Evolutionary conservation across 805 yeast genomes (phyloP), one percentile per base, ranked within the genome.

Genomic region (Millerago galiae): DNA sequence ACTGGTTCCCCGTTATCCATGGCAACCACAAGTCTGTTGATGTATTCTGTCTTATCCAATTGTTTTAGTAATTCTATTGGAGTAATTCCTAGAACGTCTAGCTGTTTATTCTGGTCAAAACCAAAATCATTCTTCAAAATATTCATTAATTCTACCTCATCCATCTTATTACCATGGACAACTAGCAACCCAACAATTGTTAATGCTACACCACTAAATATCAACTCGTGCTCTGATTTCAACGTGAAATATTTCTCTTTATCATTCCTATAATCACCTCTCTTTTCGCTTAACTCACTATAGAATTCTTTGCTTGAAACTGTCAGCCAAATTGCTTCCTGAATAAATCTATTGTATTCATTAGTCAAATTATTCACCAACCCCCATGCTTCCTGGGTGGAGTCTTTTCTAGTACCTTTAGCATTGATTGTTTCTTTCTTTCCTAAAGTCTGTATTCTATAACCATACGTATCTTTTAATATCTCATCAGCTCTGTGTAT

Each of bases 141-240:
- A 43, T 63, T 47, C 30, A 72, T 32, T 39, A 74, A 60, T 45
- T 65, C 70, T 9, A 56, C 67, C 40, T 74, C 76, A 35, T 66
- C 70, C 37, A 61, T 48, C 39, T 54, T 59, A 34, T 61, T 60
- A 6, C 48, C 45, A 8, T 51, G 47, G 1, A 61, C 49, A 4
- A 56, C 48, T 5, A 61, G 44, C 6, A 56, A 31, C 16, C 53
- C 47, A 1, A 58, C 18, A 9, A 58, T 40, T 1, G 56, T 43
- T 13, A 58, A 26, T 1, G 50, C 44, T 0, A 60, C 28, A 0
- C 61, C 63, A 25, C 49, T 51, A 2, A 48, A 25, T 14, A 48
- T 35, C 5, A 58, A 34, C 3, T 51, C 46, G 4, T 37, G 26
- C 15, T 55, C 60, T 0, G 54, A 45, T 4, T 36, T 32, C 5